Evolutionary conservation across 1,139 yeast genomes (phyloP), one percentile per base, ranked within the genome.

Genomic region (Diutina ranongensis): DNA sequence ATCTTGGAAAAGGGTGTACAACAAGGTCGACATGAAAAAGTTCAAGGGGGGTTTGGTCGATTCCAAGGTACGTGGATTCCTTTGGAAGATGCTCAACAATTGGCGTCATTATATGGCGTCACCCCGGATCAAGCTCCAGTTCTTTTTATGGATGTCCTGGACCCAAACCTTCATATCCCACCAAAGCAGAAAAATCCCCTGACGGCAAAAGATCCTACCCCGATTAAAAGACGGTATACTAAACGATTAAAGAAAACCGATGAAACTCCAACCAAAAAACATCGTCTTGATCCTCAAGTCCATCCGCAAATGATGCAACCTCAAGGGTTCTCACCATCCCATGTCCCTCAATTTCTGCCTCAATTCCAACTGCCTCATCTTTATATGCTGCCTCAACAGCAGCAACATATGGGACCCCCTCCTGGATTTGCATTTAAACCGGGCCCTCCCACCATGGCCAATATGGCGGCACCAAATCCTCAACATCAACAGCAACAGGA

Each of bases 21-120:
- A 55, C 80, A 78, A 46, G 94, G 94, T 2, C 65, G 71, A 13
- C 96, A 87, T 61, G 97, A 89, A 57, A 89, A 89, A 61, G 88
- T 92, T 22, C 97, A 92, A 62, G 98, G 97, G 52, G 97, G 97
- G 2, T 89, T 88, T 55, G 97, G 97, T 45, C 82, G 92, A 58
- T 92, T 88, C 62, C 97, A 92, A 62, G 98, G 98, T 19, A 89
- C 97, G 1, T 92, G 97, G 97, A 94, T 89, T 7, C 97, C 97
- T 0, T 63, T 88, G 32, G 42, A 25, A 8, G 75, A 72, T 45
- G 83, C 83, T 8, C 74, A 69, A 48, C 61, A 69, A 40, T 62
- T 78, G 53, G 81, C 80, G 3, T 63, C 64, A 13, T 74, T 67
- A 49, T 77, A 78, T 54, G 76, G 77, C 2, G 71, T 78, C 15